Base-by-base conservation (phyloP, 495 filamentous ascomycete genomes). In the Penicillium bialowiezense region DNA sequence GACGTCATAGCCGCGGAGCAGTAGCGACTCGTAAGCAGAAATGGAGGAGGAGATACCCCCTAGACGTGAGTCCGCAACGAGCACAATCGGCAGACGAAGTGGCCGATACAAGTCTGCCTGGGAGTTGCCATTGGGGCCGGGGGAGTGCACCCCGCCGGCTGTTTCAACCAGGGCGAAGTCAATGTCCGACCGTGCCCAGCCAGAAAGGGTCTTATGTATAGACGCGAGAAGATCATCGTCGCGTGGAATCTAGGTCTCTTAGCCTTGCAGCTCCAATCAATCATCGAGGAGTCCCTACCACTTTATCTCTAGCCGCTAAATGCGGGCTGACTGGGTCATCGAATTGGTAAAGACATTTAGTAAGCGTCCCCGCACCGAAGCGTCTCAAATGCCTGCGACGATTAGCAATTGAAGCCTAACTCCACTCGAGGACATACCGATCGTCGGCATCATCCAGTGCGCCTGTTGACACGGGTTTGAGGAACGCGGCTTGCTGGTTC, bases 391-490 rank as follows among this genome's bases (percentile, higher is more conserved):
- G 86, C 34, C 82, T 82, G 46, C 41, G 28, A 51, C 0, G 0
- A 45, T 48, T 12, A 50, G 42, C 10, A 12, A 28, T 34, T 19
- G 31, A 41, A 18, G 23, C 13, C 1, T 7, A 17, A 18, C 17
- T 31, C 7, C 10, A 23, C 23, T 53, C 14, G 34, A 44, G 10
- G 15, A 52, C 60, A 62, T 72, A 88, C 84, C 64, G 61, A 52
- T 85, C 79, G 64, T 91, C 88, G 5, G 86, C 83, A 29, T 89
- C 85, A 41, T 77, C 70, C 39, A 71, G 52, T 14, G 85, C 73
- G 1, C 88, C 88, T 0, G 87, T 90, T 1, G 86, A 90, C 5
- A 91, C 79, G 1, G 88, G 88, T 54, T 91, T 91, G 9, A 91
- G 56, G 62, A 86, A 91, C 14, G 72, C 74, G 0, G 81, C 74